phyloP scores from a whole-genome alignment of 805 yeast genomes.

The Cyberlindnera maritima region DNA sequence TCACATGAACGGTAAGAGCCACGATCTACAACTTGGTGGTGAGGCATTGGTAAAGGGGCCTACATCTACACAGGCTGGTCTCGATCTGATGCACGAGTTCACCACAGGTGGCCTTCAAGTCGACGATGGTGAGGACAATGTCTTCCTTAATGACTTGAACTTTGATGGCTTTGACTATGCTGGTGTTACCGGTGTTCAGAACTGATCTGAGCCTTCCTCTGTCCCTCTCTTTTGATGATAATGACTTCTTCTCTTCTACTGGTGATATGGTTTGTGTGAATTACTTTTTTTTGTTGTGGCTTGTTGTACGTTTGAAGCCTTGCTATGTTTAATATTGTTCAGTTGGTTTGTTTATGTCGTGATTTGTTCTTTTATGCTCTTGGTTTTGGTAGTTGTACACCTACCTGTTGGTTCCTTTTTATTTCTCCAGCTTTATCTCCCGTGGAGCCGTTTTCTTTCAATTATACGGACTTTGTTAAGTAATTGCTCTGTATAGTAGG shows the following conservation, averaged over 20 bases:
- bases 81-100: conserved; percentile 11
- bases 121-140: conserved; percentile 14
- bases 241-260: not conserved
- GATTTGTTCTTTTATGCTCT: not conserved
- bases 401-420: not conserved
- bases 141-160: conserved; percentile 19
- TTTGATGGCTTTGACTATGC: conserved; percentile 12
- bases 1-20: not conserved
- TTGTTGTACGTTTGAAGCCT: not conserved
- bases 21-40: not conserved
- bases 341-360: not conserved
- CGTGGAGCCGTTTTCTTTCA: too few species aligned
- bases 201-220: not conserved
- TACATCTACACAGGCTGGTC: conserved; percentile 6
- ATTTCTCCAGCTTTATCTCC: not conserved
- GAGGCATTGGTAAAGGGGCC: not conserved
- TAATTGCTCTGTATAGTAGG: too few species aligned
- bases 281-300: not conserved
- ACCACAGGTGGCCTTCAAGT: conserved; percentile 1
- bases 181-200: not conserved
- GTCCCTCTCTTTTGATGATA: not conserved
- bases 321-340: too few species aligned
- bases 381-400: not conserved
- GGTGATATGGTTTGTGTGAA: not conserved
- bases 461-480: too few species aligned